phyloP scores from a whole-genome alignment of 768 basidiomycete genomes.

The Serendipita sp. region DNA sequence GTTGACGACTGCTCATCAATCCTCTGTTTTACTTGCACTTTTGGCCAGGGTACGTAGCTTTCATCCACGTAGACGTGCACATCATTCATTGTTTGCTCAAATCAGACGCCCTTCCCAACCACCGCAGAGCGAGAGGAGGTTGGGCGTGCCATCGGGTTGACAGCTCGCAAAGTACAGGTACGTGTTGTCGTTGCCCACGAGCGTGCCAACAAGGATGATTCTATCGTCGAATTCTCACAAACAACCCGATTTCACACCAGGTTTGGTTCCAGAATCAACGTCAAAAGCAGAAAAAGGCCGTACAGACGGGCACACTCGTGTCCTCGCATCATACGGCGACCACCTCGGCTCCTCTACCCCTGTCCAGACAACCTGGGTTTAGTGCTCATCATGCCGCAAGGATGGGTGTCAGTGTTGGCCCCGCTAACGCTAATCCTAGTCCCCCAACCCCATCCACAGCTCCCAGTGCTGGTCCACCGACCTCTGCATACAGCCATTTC shows the following conservation, averaged over 20 bases:
- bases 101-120: conserved; percentile 74
- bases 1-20: conserved; percentile 76
- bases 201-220: no score
- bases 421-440: not conserved
- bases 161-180: conserved; percentile 82
- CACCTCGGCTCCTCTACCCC: not conserved
- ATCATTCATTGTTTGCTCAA: not conserved
- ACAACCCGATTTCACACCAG: conserved; percentile 18
- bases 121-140: conserved; percentile 81
- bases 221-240: conserved; percentile 10
- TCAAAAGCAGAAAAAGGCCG: conserved; percentile 34
- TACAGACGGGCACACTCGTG: not conserved
- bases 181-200: no score
- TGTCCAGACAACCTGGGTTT: not conserved
- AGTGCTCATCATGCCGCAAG: not conserved
- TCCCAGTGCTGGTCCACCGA: not conserved
- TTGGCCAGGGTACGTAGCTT: conserved; percentile 54
- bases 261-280: conserved; percentile 93
- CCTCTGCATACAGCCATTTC: not conserved
- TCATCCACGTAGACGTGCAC: not conserved
- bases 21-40: conserved; percentile 71
- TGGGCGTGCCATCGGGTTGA: conserved; percentile 72
- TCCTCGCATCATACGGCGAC: not conserved
- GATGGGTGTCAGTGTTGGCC: not conserved
- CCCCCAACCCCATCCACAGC: not conserved